Evolutionary conservation across 73 alveolate genomes (phyloP).

Genomic region (Tetrahymena elliotti): DNA sequence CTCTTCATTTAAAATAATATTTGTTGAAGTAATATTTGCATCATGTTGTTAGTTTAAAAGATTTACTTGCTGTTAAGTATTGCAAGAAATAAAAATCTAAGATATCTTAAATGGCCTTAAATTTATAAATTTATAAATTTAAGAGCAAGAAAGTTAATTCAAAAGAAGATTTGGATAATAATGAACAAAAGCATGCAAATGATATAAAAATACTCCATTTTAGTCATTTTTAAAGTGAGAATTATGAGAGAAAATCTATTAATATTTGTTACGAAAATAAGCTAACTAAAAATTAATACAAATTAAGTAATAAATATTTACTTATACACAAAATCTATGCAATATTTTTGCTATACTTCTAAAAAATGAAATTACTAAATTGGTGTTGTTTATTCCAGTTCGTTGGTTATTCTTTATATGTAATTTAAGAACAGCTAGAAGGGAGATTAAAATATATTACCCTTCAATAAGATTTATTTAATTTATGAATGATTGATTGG

Average conservation of each 20-base stretch:
- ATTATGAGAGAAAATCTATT: not conserved
- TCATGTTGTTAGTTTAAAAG: not conserved
- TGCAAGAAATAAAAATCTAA: not conserved
- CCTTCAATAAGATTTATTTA: not conserved
- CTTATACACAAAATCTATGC: too few relatives aligned
- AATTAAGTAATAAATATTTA: too few relatives aligned
- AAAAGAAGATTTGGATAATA: not conserved
- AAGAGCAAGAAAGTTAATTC: not conserved
- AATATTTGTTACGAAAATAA: too few relatives aligned
- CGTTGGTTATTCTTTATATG: not conserved
- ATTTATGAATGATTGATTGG: not conserved
- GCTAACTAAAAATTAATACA: too few relatives aligned
- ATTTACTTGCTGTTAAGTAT: not conserved
- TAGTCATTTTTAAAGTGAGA: too few relatives aligned
- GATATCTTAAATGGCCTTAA: not conserved
- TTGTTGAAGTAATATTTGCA: not conserved
- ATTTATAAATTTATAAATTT: too few relatives aligned
- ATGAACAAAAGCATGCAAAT: too few relatives aligned
- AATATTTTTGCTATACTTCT: too few relatives aligned
- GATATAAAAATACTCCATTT: too few relatives aligned
- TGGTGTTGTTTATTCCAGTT: not conserved
- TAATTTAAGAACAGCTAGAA: not conserved
- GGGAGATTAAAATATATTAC: not conserved
- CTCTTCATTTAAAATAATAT: not conserved
- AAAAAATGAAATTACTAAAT: too few relatives aligned